Base-by-base conservation (phyloP, 106 monocot genomes). In the Phalaenopsis aphrodite region DNA sequence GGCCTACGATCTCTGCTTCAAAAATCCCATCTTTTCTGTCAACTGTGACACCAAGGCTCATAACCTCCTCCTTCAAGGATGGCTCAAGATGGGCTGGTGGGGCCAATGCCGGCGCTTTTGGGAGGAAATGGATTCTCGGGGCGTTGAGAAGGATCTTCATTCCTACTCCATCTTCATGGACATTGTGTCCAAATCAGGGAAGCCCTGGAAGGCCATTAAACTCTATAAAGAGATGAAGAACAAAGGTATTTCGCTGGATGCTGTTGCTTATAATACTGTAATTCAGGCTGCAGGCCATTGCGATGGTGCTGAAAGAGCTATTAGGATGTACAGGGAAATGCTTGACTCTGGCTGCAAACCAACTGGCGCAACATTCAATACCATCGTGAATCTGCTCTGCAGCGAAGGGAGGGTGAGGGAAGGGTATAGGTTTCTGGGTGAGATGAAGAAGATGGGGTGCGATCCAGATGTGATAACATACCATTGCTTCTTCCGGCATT, bases 151-250 rank as follows among this genome's bases (percentile, higher is more conserved):
- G 80, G 96, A 96, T 77, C 86, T 96, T 61, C 93, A 92, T 61
- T 92, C 92, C 21, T 94, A 93, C 65, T 77, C 98, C 45, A 91
- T 99, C 68, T 94, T 91, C 79, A 91, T 99, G 92, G 84, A 90
- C 77, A 68, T 81, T 41, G 78, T 93, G 49, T 75, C 82, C 76
- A 99, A 99, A 76, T 87, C 90, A 4, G 91, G 93, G 21, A 94
- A 99, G 77, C 94, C 94, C 0, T 91, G 88, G 85, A 83, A 84
- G 17, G 88, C 99, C 19, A 67, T 94, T 42, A 93, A 84, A 58
- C 37, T 94, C 43, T 93, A 85, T 79, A 88, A 87, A 77, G 85
- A 99, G 65, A 83, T 99, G 76, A 88, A 83, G 83, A 85, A 74
- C 5, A 87, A 86, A 49, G 80, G 79, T 5, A 75, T 89, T 37